phyloP scores from a whole-genome alignment of 2,329 filamentous ascomycete species.

The Ophiostoma perfectum region DNA sequence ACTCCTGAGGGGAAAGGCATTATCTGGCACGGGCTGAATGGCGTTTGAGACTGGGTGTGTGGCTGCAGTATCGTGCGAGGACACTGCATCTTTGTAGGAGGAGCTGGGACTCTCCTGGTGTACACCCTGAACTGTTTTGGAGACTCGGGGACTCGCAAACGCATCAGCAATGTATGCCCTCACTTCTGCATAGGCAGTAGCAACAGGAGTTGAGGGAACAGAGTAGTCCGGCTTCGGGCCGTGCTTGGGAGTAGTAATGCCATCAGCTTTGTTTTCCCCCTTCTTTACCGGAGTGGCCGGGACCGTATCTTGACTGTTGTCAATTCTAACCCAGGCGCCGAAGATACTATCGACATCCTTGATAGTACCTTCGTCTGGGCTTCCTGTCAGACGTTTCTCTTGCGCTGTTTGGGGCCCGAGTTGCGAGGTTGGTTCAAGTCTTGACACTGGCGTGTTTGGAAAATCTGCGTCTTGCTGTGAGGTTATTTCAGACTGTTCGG shows the following conservation, averaged over 20 bases:
- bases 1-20: conserved; percentile 26
- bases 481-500: not conserved
- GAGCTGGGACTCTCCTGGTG: conserved; percentile 12
- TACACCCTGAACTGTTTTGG: not conserved
- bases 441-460: not conserved
- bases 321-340: conserved; percentile 19
- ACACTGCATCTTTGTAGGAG: conserved; percentile 19
- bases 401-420: not conserved
- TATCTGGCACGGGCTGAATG: not conserved
- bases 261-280: not conserved
- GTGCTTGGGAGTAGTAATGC: too few relatives aligned
- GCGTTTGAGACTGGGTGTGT: not conserved
- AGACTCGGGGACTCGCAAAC: conserved; percentile 10
- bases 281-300: not conserved
- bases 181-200: conserved; percentile 24
- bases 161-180: conserved; percentile 21
- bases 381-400: not conserved
- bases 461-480: not conserved
- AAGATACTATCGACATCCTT: conserved; percentile 24
- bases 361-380: not conserved
- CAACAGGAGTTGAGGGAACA: conserved; percentile 23
- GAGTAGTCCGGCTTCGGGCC: not conserved
- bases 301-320: conserved; percentile 2
- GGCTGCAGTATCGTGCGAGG: not conserved
- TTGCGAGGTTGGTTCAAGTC: not conserved